These are phyloP conservation scores for Baffinella frigidus DNA, from an alignment of 208 protist species.

Conservation along the genomic window DNA sequence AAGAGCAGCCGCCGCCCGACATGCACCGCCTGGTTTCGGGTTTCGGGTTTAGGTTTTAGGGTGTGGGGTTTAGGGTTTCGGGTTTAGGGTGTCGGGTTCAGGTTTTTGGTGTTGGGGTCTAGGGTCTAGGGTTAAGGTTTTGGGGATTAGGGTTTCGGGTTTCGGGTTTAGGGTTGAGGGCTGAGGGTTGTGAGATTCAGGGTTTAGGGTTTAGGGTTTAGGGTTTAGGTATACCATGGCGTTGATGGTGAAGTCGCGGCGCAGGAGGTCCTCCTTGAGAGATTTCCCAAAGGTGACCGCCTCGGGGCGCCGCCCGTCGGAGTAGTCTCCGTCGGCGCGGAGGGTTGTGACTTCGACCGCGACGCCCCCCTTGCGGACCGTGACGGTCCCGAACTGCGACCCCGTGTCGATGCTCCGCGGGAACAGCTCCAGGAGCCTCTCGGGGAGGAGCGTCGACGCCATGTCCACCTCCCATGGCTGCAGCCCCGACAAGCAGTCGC, in stretches of 20 bases:
- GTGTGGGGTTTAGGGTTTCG: too few relatives aligned
- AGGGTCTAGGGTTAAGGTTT: too few relatives aligned
- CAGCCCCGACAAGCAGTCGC: constrained; percentile 23
- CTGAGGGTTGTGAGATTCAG: too few relatives aligned
- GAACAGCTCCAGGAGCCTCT: neutral
- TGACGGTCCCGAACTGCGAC: constrained; percentile 25
- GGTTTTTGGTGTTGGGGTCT: too few relatives aligned
- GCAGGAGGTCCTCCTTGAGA: neutral
- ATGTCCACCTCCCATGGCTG: constrained; percentile 33
- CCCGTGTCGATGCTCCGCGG: neutral
- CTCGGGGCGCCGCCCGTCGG: neutral
- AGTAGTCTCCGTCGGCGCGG: neutral
- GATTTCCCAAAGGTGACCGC: neutral
- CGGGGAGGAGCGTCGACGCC: neutral
- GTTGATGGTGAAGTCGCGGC: constrained; percentile 28
- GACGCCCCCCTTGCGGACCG: neutral
- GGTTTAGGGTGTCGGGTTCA: too few relatives aligned
- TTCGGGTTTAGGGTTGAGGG: too few relatives aligned
- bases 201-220: too few relatives aligned
- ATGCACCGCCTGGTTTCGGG: too few relatives aligned
- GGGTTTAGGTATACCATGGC: too few relatives aligned
- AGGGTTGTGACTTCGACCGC: neutral
- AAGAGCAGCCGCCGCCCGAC: constrained; percentile 1
- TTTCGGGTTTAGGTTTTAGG: too few relatives aligned
- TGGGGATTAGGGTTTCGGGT: too few relatives aligned